phyloP scores from a whole-genome alignment of 345 rosid genomes.

The Populus nigra region DNA sequence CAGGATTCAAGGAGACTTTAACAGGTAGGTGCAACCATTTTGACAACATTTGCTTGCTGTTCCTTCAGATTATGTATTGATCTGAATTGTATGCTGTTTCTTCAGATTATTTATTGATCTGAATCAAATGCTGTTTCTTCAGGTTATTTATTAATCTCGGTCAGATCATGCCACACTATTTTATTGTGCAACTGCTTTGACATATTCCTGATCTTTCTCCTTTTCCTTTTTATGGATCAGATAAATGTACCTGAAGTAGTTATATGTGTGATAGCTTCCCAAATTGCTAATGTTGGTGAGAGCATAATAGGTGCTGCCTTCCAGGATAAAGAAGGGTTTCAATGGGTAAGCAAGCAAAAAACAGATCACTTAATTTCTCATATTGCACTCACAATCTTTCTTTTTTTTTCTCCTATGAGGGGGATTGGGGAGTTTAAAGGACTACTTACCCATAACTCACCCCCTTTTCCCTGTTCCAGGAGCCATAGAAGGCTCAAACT shows the following conservation, averaged over 20 bases:
- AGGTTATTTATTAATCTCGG: not conserved
- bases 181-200: not conserved
- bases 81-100: not conserved
- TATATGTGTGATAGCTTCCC: constrained; percentile 83
- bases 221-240: constrained; percentile 37
- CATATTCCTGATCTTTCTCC: not conserved
- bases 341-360: constrained; percentile 55
- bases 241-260: constrained; percentile 63
- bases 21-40: not conserved
- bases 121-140: not conserved
- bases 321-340: constrained; percentile 85
- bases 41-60: not conserved
- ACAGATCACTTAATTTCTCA: not conserved
- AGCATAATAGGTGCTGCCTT: constrained; percentile 83
- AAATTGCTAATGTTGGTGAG: constrained; percentile 90
- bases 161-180: not conserved
- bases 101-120: not conserved
- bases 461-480: not conserved
- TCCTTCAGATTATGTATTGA: not conserved
- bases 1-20: not conserved
- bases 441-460: not conserved
- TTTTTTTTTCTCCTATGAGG: not conserved
- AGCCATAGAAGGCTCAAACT: not conserved
- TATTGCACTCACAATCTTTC: not conserved
- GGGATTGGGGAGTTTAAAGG: not conserved